Base-by-base conservation (phyloP, 129 eudicot genomes). In the Flaveria robusta region DNA sequence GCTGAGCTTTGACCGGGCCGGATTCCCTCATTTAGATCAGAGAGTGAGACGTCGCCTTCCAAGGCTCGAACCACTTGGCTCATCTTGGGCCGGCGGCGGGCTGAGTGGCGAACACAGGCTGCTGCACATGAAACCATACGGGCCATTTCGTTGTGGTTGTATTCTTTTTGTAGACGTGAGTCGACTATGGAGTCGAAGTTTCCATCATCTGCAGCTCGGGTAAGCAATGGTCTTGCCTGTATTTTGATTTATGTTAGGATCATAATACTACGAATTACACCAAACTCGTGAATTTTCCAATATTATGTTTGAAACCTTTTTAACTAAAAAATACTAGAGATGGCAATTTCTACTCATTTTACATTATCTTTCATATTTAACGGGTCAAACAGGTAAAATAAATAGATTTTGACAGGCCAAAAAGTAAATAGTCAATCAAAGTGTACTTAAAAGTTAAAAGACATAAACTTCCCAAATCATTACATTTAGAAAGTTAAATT, bases 41-140 rank as follows among this genome's bases (percentile, higher is more conserved):
- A 85, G 29, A 94, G 77, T 18, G 98, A 94, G 19, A 91, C 91
- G 39, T 91, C 98, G 39, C 97, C 98, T 83, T 94, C 97, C 42
- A 94, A 79, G 56, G 96, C 98, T 22, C 98, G 89, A 7, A 91
- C 97, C 19, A 94, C 97, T 85, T 95, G 99, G 87, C 97, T 95
- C 99, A 95, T 89, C 81, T 94, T 79, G 47, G 99, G 99, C 15
- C 99, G 63, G 20, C 96, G 97, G 68, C 86, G 85, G 13, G 99
- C 90, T 10, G 99, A 95, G 79, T 95, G 99, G 49, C 99, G 94
- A 55, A 95, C 97, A 47, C 99, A 89, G 62, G 97, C 97, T 51
- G 99, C 99, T 9, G 97, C 97, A 81, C 99, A 87, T 18, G 99
- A 91, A 78, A 91, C 96, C 96, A 95, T 86, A 20, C 92, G 97